Evolutionary conservation across 805 yeast genomes (phyloP).

Genomic region (Saccharomycopsis vini): DNA sequence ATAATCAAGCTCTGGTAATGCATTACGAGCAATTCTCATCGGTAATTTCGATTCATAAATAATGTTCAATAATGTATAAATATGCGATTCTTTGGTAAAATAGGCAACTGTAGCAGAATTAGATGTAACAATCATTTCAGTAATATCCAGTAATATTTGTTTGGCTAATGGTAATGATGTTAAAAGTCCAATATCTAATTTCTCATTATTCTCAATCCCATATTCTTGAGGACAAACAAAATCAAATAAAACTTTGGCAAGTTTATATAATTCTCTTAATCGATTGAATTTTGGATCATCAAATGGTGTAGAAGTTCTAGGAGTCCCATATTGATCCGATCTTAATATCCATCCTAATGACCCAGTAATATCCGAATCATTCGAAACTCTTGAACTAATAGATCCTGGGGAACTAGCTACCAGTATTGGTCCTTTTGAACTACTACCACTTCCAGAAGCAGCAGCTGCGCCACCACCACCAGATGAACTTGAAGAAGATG

Average conservation of each 20-base stretch:
- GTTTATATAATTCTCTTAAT: conserved; percentile 77
- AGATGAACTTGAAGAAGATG: neutral
- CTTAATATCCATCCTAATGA: conserved; percentile 67
- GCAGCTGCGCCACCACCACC: too few species aligned
- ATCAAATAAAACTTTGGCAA: conserved; percentile 90
- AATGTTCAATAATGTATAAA: conserved; percentile 84
- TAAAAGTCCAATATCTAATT: conserved; percentile 87
- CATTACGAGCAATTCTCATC: conserved; percentile 91
- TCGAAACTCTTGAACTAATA: neutral
- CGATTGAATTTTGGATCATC: conserved; percentile 74
- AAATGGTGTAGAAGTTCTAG: conserved; percentile 40
- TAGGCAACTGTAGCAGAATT: conserved; percentile 81
- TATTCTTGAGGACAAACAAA: conserved; percentile 98
- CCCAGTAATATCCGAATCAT: conserved; percentile 34
- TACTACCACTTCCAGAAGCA: too few species aligned
- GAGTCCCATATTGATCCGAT: conserved; percentile 25
- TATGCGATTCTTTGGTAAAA: conserved; percentile 95
- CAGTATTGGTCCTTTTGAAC: too few species aligned
- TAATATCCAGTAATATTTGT: conserved; percentile 74
- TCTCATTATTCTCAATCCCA: conserved; percentile 92
- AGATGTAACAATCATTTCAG: conserved; percentile 67
- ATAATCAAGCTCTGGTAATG: conserved; percentile 92
- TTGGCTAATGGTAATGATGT: conserved; percentile 91
- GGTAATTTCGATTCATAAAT: conserved; percentile 89
- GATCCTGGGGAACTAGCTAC: neutral